phyloP scores from a whole-genome alignment of 345 rosid genomes.

The Turritis glabra region DNA sequence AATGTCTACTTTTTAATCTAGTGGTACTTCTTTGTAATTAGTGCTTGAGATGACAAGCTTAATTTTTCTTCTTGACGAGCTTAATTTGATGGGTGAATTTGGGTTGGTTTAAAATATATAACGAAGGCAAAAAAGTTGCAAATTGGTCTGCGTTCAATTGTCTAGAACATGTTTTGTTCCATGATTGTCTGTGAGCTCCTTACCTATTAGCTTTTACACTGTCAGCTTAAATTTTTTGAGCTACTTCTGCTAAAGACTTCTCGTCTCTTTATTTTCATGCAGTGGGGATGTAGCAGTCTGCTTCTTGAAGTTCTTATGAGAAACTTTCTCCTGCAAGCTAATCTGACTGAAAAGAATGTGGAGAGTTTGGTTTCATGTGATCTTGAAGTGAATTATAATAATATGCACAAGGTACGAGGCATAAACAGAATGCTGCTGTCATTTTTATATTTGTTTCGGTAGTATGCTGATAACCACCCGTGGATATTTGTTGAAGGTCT shows the following conservation, averaged over 20 bases:
- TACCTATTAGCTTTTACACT: slow-evolving; percentile 19
- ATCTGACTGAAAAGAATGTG: slow-evolving; percentile 45
- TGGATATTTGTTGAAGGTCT: slow-evolving; percentile 51
- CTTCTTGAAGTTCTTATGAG: slow-evolving; percentile 69
- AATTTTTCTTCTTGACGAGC: background rate
- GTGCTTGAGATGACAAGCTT: background rate
- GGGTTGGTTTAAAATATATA: slow-evolving; percentile 2
- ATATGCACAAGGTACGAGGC: slow-evolving; percentile 72
- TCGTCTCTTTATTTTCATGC: slow-evolving; percentile 36
- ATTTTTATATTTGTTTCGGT: slow-evolving; percentile 17
- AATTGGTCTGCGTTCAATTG: background rate
- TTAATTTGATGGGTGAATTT: slow-evolving; percentile 9
- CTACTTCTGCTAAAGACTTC: slow-evolving; percentile 27
- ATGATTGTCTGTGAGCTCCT: slow-evolving; percentile 8
- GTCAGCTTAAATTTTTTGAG: background rate
- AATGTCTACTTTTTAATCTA: background rate
- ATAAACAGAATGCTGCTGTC: slow-evolving; percentile 5
- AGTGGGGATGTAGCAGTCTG: slow-evolving; percentile 90
- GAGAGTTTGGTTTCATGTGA: slow-evolving; percentile 58
- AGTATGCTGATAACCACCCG: slow-evolving; percentile 22
- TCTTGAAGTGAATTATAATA: slow-evolving; percentile 80
- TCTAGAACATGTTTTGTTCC: slow-evolving; percentile 14
- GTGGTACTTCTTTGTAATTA: background rate
- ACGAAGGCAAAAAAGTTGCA: background rate
- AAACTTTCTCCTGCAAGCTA: slow-evolving; percentile 50